Evolutionary conservation across 2,329 filamentous ascomycete species (phyloP).

Genomic region (Microdochium bolleyi): DNA sequence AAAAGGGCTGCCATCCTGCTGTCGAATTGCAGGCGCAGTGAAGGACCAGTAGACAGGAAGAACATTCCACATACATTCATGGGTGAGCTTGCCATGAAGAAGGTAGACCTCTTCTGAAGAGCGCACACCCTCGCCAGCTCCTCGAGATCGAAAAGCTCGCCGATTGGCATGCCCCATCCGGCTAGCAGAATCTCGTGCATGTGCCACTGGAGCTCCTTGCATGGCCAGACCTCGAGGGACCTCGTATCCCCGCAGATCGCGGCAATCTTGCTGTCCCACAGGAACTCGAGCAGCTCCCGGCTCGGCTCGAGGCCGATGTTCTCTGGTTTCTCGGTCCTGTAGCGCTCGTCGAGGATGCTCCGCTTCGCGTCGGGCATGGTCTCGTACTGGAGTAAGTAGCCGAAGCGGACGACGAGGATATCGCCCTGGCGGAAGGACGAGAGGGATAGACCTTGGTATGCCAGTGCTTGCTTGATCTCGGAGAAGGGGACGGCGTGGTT

Average conservation of each 20-base stretch:
- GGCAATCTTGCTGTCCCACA: conserved; percentile 17
- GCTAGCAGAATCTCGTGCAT: conserved; percentile 17
- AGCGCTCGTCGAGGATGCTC: background rate
- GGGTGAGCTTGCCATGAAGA: conserved; percentile 10
- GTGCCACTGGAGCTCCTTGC: background rate
- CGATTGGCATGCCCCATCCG: conserved; percentile 16
- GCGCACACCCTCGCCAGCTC: conserved; percentile 9
- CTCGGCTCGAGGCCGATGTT: conserved; percentile 9
- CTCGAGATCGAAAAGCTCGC: conserved; percentile 18
- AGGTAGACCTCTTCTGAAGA: conserved; percentile 7
- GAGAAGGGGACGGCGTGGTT: conserved; percentile 17
- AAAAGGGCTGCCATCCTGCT: too few relatives aligned
- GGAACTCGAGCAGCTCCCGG: conserved; percentile 13
- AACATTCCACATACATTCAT: conserved; percentile 6
- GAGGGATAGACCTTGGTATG: conserved; percentile 24
- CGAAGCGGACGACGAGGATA: conserved; percentile 27
- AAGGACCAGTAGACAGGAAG: too few relatives aligned
- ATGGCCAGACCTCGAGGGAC: conserved; percentile 14
- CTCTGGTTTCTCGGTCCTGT: background rate
- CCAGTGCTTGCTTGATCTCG: conserved; percentile 22
- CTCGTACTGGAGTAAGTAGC: conserved; percentile 23
- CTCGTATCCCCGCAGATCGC: conserved; percentile 16
- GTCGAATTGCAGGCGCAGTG: too few relatives aligned
- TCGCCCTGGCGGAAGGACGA: conserved; percentile 18
- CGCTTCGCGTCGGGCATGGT: conserved; percentile 18